Base-by-base conservation (phyloP, 225 moss, liverwort and hornwort genomes). In the Marchantia polymorpha region DNA sequence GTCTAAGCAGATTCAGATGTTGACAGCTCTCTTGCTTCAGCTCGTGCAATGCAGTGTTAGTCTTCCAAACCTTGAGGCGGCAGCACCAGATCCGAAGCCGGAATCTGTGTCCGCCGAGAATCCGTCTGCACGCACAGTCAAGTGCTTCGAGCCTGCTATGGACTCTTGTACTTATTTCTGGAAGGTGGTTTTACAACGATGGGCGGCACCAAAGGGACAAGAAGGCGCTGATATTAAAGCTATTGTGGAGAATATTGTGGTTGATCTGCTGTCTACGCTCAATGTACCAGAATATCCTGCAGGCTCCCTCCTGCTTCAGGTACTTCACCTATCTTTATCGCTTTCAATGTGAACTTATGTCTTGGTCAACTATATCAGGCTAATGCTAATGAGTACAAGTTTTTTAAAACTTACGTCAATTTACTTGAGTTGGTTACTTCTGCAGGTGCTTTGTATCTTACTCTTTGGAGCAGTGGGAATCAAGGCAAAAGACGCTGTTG, bases 271-370 rank as follows among this genome's bases (percentile, higher is more conserved):
- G 83, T 86, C 90, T 60, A 92, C 92, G 54, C 93, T 97, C 46
- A 93, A 97, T 85, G 86, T 94, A 12, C 97, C 93, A 22, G 97
- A 97, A 83, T 97, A 92, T 84, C 97, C 97, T 77, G 93, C 94
- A 15, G 91, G 94, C 67, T 91, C 94, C 75, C 97, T 97, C 77
- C 77, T 94, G 69, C 97, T 97, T 76, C 97, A 97, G 91, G 93
- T 91, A 82, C 48, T 48, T 56, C 9, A 52, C 70, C 55, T 78
- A 7, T 59, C 14, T 19, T 12, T 3, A 13, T 58, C 31, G 29
- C 56, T 63, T 63, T 22, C 12, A 49, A 13, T 39, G 12, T 23
- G 23, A 12, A 50, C 17, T 54, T 5, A 15, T 14, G 11, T n/a
- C 3, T 50, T n/a, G 6, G 15, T 58, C 58, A 71, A 49, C 71